Conservation (phyloP, 2,329 filamentous ascomycete genomes). For the Cordyceps javanica region DNA sequence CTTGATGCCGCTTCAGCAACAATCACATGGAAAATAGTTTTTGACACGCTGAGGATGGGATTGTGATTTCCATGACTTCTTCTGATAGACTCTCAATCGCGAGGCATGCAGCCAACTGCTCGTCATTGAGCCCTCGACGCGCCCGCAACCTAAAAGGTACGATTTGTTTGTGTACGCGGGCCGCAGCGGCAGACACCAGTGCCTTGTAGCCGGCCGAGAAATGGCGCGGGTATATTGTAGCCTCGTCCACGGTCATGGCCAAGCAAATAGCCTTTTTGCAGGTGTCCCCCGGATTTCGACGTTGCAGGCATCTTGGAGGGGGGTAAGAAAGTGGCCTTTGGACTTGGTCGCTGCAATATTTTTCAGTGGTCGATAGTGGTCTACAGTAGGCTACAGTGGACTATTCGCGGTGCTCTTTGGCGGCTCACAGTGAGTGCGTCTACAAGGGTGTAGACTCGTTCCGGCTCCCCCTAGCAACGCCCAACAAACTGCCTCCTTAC, state of each 20-base stretch:
- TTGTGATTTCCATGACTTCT: background rate
- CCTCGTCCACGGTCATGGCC: background rate
- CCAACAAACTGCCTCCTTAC: background rate
- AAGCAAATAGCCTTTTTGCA: conserved; percentile 5
- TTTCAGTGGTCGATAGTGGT: too few relatives aligned
- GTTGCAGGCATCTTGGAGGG: too few relatives aligned
- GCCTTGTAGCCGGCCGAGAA: background rate
- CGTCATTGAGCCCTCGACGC: background rate
- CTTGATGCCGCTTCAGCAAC: background rate
- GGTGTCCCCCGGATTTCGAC: background rate
- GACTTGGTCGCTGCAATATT: too few relatives aligned
- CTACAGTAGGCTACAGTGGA: too few relatives aligned
- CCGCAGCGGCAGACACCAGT: background rate
- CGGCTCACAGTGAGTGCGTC: too few relatives aligned
- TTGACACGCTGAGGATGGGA: background rate
- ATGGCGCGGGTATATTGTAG: conserved; percentile 2
- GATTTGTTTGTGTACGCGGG: background rate
- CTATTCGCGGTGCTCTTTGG: too few relatives aligned
- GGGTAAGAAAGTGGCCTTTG: too few relatives aligned
- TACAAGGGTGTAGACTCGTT: too few relatives aligned
- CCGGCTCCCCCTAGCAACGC: background rate
- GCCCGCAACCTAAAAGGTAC: background rate
- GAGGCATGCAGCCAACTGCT: too few relatives aligned
- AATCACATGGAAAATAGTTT: background rate
- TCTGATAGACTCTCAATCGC: background rate